Conservation (phyloP, 495 filamentous ascomycete genomes). For the Penicillium malachiteum region DNA sequence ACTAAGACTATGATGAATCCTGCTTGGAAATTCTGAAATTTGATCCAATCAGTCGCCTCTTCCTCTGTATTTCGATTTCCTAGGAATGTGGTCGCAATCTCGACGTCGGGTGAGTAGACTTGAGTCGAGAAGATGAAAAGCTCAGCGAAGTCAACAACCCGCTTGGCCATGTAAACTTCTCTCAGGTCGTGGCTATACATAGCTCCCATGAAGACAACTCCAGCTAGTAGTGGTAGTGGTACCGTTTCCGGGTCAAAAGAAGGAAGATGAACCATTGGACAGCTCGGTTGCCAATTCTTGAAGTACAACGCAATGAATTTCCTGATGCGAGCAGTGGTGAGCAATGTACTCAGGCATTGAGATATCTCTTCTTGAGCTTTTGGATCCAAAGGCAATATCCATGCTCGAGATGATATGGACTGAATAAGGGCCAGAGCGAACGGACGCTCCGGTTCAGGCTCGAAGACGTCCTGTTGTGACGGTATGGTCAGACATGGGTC, state of each 20-base stretch:
- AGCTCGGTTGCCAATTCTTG: constrained; percentile 48
- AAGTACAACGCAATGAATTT: constrained; percentile 44
- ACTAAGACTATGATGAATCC: constrained; percentile 41
- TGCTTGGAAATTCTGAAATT: constrained; percentile 46
- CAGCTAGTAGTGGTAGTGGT: constrained; percentile 37
- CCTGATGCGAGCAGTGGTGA: constrained; percentile 43
- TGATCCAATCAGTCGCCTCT: constrained; percentile 33
- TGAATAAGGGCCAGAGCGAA: constrained; percentile 41
- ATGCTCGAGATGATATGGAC: constrained; percentile 35
- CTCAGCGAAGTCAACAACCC: constrained; percentile 47
- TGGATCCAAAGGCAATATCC: constrained; percentile 36
- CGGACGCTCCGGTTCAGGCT: constrained; percentile 39
- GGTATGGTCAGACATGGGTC: constrained; percentile 19
- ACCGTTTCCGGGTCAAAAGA: constrained; percentile 40
- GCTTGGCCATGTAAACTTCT: constrained; percentile 39
- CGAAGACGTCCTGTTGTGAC: constrained; percentile 22
- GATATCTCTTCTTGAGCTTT: constrained; percentile 44
- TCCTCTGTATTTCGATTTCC: constrained; percentile 21
- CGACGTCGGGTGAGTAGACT: constrained; percentile 41
- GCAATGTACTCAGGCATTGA: constrained; percentile 35
- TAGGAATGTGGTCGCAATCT: constrained; percentile 33
- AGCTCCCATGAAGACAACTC: constrained; percentile 46
- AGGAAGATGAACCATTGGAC: constrained; percentile 39
- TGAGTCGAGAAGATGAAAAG: constrained; percentile 46
- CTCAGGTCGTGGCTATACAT: constrained; percentile 45